A percentile compares a stretch with the other conserved stretches of the same genome.
Conservation (phyloP, 306 rosid species). For the Calophaca sinica region DNA sequence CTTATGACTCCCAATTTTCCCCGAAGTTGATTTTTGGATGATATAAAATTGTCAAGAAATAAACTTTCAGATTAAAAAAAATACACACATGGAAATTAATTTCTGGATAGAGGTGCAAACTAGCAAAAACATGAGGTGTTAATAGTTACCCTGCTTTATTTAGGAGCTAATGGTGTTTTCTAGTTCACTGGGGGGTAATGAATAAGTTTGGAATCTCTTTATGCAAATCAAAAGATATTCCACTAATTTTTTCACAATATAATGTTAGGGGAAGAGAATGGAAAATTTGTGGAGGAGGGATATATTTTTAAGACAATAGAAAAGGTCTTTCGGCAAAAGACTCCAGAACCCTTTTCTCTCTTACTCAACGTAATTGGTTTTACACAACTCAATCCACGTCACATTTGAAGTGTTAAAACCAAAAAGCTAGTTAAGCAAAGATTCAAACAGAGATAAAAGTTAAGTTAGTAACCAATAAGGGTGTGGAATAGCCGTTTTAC, state of each 20-base stretch:
- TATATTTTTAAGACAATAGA: constrained; percentile 46
- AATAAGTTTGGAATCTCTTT: constrained; percentile 85
- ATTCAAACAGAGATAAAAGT: constrained; percentile 47
- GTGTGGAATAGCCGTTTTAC: constrained; percentile 47
- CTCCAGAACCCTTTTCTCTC: constrained; percentile 43
- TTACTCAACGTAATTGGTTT: constrained; percentile 49
- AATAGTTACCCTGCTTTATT: constrained; percentile 5
- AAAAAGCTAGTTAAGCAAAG: constrained; percentile 53
- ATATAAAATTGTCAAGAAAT: no score
- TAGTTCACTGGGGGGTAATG: constrained; percentile 51
- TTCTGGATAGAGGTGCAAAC: no score
- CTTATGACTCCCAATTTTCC: no score
- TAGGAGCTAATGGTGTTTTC: constrained; percentile 39
- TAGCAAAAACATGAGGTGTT: no score
- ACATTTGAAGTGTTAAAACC: constrained; percentile 58
- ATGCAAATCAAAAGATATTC: constrained; percentile 58
- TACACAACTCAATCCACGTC: constrained; percentile 57
- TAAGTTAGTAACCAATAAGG: constrained; percentile 16
- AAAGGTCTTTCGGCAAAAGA: constrained; percentile 83
- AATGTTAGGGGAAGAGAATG: constrained; percentile 47
- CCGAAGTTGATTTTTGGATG: no score
- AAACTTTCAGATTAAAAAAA: no score
- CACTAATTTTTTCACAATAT: constrained; percentile 40
- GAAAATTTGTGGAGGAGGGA: constrained; percentile 47
- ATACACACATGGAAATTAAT: no score